Base-by-base conservation (phyloP, 2,329 filamentous ascomycete species). In the Orbilia quercus region DNA sequence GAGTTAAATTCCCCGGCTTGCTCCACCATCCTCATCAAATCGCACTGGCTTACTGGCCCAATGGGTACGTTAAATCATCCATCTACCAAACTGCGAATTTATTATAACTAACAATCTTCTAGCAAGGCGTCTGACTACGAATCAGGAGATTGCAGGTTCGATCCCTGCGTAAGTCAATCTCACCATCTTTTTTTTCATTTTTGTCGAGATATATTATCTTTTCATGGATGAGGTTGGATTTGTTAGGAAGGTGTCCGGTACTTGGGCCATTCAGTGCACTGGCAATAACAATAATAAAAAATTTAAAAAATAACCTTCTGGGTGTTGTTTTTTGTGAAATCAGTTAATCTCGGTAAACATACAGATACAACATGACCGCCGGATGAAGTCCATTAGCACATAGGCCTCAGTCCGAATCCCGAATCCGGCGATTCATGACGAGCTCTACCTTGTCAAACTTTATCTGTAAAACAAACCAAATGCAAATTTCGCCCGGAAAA, bases 401-500 rank as follows among this genome's bases (percentile, higher is more conserved):
- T 42, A 23, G 47, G 48, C 40, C 7, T 59, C 28, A 54, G 45
- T 69, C 64, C 55, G 55, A 69, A 47, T 20, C 62, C 64, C 48
- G 51, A 55, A 69, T 69, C 64, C 64, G 55, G 64, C 47, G 55
- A 69, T 60, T 69, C 34, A 60, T 51, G 51, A 53, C 47, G 3
- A 5, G 11, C 28, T 54, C 28, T 5, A 31, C 28, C 9, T 9
- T 4, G 28, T 31, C 9, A 31, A 31, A 31, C 28, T 9, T 31
- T 9, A 31, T 9, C 28, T 31, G 28, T 4, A 31, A 31, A 31
- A 31, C 28, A 31, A 31, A 31, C 4, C 9, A 31, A 31, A 5
- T 31, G 28, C 28, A 31, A 31, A 31, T 31, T 4, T 31, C 5
- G 5, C 14, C 44, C 12, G 18, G 7, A 16, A 20, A 5, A 48